These are phyloP conservation scores for Leccinum pachyderme DNA, from an alignment of 1,284 basidiomycete genomes.

Conservation along the genomic window DNA sequence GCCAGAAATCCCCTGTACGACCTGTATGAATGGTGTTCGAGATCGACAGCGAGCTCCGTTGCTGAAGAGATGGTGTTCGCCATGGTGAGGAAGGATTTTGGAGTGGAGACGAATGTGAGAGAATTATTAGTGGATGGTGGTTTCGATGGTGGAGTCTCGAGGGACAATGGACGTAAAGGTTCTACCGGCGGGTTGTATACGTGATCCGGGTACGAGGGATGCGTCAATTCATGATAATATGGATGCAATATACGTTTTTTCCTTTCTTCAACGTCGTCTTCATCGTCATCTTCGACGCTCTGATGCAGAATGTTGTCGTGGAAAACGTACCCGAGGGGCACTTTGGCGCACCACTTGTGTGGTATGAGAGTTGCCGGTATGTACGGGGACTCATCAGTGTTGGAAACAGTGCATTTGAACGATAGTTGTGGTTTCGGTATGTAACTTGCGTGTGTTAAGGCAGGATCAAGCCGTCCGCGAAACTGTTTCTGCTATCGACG, in stretches of 20 bases:
- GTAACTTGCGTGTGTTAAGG: constrained; percentile 66
- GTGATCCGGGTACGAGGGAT: constrained; percentile 66
- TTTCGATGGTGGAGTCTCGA: constrained; percentile 31
- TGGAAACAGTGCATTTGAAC: constrained; percentile 64
- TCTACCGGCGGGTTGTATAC: constrained; percentile 54
- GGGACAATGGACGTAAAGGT: constrained; percentile 52
- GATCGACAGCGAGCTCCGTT: constrained; percentile 89
- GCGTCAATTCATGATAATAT: constrained; percentile 78
- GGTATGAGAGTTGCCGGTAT: constrained; percentile 48
- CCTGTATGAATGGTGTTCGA: constrained; percentile 90
- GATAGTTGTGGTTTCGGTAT: constrained; percentile 77
- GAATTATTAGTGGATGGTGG: constrained; percentile 32
- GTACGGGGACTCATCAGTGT: constrained; percentile 55
- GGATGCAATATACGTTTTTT: constrained; percentile 54
- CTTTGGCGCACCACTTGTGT: constrained; percentile 79
- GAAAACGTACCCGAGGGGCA: constrained; percentile 67
- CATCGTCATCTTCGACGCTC: constrained; percentile 13
- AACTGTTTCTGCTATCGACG: constrained; percentile 30
- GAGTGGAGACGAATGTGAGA: constrained; percentile 73
- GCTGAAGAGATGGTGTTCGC: constrained; percentile 62
- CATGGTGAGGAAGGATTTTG: constrained; percentile 58
- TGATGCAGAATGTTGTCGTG: constrained; percentile 37
- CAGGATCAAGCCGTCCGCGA: constrained; percentile 50
- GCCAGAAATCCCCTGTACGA: constrained; percentile 89
- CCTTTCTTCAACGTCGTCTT: constrained; percentile 24